A percentile compares a stretch with the other conserved stretches of the same genome.
phyloP scores from a whole-genome alignment of 306 rosid genomes.

The Dryas drummondii region DNA sequence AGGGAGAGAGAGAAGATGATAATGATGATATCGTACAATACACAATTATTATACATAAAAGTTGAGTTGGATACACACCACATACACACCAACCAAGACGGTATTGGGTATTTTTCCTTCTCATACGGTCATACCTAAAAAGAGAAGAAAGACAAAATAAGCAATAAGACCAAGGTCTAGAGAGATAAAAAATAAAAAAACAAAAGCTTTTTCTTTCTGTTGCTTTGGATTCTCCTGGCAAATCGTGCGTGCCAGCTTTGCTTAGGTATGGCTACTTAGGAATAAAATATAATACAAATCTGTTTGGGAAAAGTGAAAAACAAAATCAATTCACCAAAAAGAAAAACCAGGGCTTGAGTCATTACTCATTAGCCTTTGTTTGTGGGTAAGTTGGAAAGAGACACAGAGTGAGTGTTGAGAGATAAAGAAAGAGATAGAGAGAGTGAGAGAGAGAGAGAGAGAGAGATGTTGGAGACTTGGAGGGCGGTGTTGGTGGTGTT shows the following conservation, averaged over 20 bases:
- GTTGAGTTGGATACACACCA: constrained; percentile 4
- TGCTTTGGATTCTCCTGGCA: constrained; percentile 80
- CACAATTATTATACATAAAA: background rate
- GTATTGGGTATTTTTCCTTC: constrained; percentile 1
- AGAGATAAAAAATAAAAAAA: constrained; percentile 8
- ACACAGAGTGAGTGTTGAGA: constrained; percentile 19
- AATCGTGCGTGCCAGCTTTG: constrained; percentile 93
- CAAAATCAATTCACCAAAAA: background rate
- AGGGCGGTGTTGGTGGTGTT: constrained; percentile 50
- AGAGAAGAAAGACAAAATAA: background rate
- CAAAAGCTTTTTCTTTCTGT: constrained; percentile 35
- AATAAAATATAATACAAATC: constrained; percentile 18
- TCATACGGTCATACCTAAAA: background rate
- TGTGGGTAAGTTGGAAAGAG: constrained; percentile 37
- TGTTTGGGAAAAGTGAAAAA: constrained; percentile 17
- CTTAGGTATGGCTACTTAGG: constrained; percentile 49
- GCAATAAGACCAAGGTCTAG: background rate
- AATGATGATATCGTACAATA: background rate
- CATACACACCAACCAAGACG: constrained; percentile 30
- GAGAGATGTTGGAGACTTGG: constrained; percentile 54
- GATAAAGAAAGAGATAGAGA: constrained; percentile 6
- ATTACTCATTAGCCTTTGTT: constrained; percentile 16
- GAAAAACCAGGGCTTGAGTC: no score
- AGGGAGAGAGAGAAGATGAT: background rate
- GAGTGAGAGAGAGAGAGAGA: constrained; percentile 25